phyloP scores from a whole-genome alignment of 2,329 filamentous ascomycete species.

The Penicillium sp. region DNA sequence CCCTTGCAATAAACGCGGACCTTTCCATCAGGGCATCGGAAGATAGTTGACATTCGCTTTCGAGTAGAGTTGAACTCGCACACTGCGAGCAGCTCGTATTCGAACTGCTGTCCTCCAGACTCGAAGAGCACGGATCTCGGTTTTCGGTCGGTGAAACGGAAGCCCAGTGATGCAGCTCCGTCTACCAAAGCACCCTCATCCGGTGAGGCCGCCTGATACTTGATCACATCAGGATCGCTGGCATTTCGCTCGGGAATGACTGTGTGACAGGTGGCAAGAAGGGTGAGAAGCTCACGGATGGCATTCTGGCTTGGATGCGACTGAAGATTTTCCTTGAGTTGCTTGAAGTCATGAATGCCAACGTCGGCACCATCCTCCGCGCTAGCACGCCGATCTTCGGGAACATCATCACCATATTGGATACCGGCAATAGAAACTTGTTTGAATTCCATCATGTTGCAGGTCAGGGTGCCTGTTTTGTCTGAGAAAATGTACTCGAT shows the following conservation, averaged over 20 bases:
- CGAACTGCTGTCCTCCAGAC: constrained; percentile 65
- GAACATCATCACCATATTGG: constrained; percentile 87
- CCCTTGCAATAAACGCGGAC: constrained; percentile 93
- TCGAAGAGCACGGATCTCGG: constrained; percentile 82
- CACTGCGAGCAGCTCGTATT: constrained; percentile 92
- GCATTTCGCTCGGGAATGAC: constrained; percentile 89
- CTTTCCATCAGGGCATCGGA: constrained; percentile 92
- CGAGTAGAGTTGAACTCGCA: constrained; percentile 98
- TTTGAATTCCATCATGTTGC: constrained; percentile 98
- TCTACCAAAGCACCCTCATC: constrained; percentile 97
- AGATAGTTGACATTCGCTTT: constrained; percentile 97
- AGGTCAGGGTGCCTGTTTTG: constrained; percentile 96
- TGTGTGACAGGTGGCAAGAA: constrained; percentile 89
- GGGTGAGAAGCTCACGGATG: constrained; percentile 79
- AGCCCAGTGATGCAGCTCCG: constrained; percentile 79
- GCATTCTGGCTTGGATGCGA: constrained; percentile 56
- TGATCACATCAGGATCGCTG: constrained; percentile 75
- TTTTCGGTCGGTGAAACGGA: constrained; percentile 85
- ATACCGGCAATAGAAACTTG: constrained; percentile 90
- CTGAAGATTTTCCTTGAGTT: constrained; percentile 65
- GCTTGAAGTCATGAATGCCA: constrained; percentile 80
- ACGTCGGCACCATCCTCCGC: constrained; percentile 72
- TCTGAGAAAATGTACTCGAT: constrained; percentile 99
- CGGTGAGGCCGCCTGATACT: constrained; percentile 95
- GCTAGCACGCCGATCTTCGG: constrained; percentile 80